phyloP scores from a whole-genome alignment of 306 rosid genomes.

The Inga leiocalycina region DNA sequence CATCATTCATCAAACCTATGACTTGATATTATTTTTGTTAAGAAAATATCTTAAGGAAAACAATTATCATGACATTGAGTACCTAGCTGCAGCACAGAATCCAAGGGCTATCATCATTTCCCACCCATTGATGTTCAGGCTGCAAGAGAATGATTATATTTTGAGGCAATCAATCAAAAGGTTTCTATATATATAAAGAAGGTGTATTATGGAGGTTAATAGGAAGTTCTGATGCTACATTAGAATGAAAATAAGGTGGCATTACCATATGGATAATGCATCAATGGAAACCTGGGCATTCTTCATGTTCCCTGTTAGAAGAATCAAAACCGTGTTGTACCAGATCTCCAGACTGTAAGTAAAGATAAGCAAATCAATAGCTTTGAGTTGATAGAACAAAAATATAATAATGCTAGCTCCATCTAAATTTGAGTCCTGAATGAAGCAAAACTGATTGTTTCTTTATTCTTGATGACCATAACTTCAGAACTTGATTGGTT shows the following conservation, averaged over 20 bases:
- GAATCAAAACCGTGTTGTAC: constrained; percentile 60
- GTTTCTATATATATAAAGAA: not conserved
- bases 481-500: not conserved
- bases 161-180: not conserved
- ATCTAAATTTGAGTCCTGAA: not conserved
- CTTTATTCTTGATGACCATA: not conserved
- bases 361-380: constrained; percentile 3
- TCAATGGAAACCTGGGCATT: constrained; percentile 57
- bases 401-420: not conserved
- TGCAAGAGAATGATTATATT: constrained; percentile 15
- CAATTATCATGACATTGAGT: not conserved
- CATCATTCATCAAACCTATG: not conserved
- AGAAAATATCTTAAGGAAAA: not conserved
- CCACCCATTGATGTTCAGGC: constrained; percentile 52
- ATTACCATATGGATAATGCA: constrained; percentile 66
- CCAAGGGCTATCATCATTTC: constrained; percentile 58
- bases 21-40: not conserved
- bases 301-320: constrained; percentile 59
- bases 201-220: not conserved
- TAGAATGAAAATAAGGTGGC: not conserved
- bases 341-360: constrained; percentile 63
- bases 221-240: not conserved
- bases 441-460: not conserved
- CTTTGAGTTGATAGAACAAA: constrained; percentile 17
- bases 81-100: constrained; percentile 52